Evolutionary conservation across 768 basidiomycete genomes (phyloP), one percentile per base, ranked within the genome.

Genomic region (Hygrophorus pudorinus): DNA sequence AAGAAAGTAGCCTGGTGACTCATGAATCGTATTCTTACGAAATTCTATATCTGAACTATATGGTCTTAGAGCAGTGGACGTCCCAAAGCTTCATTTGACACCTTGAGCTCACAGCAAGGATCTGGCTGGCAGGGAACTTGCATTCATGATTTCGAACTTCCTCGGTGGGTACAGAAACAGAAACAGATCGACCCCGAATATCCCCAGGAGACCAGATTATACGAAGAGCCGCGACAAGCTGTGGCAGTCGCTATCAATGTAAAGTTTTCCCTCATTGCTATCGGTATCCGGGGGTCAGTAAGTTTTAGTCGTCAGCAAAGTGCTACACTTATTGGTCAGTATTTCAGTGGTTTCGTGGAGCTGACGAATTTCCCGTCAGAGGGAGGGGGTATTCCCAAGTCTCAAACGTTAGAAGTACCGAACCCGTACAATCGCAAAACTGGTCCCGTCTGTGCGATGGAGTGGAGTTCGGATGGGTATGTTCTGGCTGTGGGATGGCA

Each of bases 401-500:
- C 83, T 1, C 77, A 85, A 55, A 64, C 62, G 14, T 62, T 89
- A 38, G 63, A 76, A 17, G 61, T 84, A n/a, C 79, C 81, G 4
- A 76, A 78, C 48, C 68, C 76, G 30, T 75, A 77, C 49, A 73
- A 70, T 49, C 68, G 66, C 36, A 67, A 71, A 6, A 75, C 70
- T 4, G 88, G 87, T 1, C 63, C 72, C 32, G 78, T 90, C 4
- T 74, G 61, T 47, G 60, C 76, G 9, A 69, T 94, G 60, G 79
- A 90, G 53, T 97, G 93, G 94, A 93, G 87, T 41, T 87, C 87
- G 0, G 96, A 99, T 61, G 94, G 94, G 2, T 92, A 92, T 62
- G 89, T 88, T 5, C 68, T 99, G 9, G 93, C 92, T 28, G 90
- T 91, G 2, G 94, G 90, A 0, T 96, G 90, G 85, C 72, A 79